Evolutionary conservation across 257 asterid species (phyloP), one percentile per base, ranked within the genome.

Genomic region (Parsonsia alboflavescens): DNA sequence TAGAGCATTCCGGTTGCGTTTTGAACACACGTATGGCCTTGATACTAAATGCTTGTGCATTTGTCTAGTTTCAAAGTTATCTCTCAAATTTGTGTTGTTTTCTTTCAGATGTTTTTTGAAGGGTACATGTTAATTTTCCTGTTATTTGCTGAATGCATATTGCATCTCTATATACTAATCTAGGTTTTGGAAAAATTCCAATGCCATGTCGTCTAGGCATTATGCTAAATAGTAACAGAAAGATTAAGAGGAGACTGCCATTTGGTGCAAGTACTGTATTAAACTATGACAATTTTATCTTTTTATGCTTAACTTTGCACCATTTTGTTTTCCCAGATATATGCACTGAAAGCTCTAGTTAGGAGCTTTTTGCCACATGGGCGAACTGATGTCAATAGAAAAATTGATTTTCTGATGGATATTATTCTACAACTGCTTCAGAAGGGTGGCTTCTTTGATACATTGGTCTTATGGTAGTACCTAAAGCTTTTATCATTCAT

Each of bases 341-440:
- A 80, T 91, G 96, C 91, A 83, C 93, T 93, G 73, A 91, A 93
- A 88, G 75, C 91, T 73, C 86, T 91, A 72, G 97, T 88, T 68
- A 78, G 88, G 87, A 86, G 96, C 82, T 88, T 89, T 80, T 80
- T 91, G 83, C 96, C 97, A 64, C 88, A 84, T 75, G 78, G 82
- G 70, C 80, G 79, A 71, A 74, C 81, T 39, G 58, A 33, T 78
- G 77, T 74, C 71, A 78, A 63, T 79, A 88, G 91, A 71, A 85
- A 89, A 50, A 82, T 91, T 52, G 76, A 83, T 75, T 73, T 78
- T 82, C 84, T 93, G 83, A 82, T 88, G 81, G 90, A 84, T 74
- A 77, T 89, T 82, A 79, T 93, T 80, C 79, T 68, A 76, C 81
- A 85, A 80, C 81, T 91, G 89, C 91, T 91, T 82, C 95, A 85